phyloP scores from a whole-genome alignment of 2,329 filamentous ascomycete genomes.

The Ophiosphaerella korrae region DNA sequence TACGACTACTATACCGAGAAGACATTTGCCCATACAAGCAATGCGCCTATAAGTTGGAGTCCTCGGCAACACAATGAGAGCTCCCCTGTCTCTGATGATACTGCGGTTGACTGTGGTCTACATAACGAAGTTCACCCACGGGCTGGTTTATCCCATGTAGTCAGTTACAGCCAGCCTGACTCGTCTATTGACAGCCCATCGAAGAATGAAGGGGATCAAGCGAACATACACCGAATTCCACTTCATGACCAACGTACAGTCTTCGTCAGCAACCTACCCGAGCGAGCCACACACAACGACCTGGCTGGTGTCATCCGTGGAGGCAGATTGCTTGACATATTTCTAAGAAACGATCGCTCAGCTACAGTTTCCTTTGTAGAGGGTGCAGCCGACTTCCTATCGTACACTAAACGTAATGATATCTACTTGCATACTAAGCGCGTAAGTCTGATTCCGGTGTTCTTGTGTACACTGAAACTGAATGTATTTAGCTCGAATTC shows the following conservation, averaged over 20 bases:
- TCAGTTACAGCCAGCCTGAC: conserved; percentile 24
- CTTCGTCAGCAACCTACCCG: conserved; percentile 65
- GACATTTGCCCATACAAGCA: conserved; percentile 11
- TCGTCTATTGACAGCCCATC: conserved; percentile 18
- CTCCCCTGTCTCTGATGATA: conserved; percentile 24
- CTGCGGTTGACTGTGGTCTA: conserved; percentile 22
- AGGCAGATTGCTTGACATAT: conserved; percentile 72
- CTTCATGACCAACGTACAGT: conserved; percentile 61
- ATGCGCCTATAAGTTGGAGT: conserved; percentile 14
- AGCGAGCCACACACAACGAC: conserved; percentile 68
- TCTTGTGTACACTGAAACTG: neutral
- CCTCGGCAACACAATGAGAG: conserved; percentile 5
- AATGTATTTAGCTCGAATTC: conserved; percentile 62
- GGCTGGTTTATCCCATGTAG: conserved; percentile 13
- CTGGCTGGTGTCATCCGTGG: conserved; percentile 69
- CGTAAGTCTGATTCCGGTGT: conserved; percentile 54
- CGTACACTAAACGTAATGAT: conserved; percentile 67
- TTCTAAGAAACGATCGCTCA: conserved; percentile 64
- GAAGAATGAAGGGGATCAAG: conserved; percentile 22
- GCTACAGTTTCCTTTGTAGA: conserved; percentile 74
- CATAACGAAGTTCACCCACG: conserved; percentile 15
- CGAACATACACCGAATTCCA: conserved; percentile 18
- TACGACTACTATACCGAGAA: conserved; percentile 22
- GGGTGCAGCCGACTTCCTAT: conserved; percentile 64
- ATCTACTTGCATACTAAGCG: conserved; percentile 72